phyloP scores from a whole-genome alignment of 2,329 filamentous ascomycete species.

The Zymoseptoria tritici region DNA sequence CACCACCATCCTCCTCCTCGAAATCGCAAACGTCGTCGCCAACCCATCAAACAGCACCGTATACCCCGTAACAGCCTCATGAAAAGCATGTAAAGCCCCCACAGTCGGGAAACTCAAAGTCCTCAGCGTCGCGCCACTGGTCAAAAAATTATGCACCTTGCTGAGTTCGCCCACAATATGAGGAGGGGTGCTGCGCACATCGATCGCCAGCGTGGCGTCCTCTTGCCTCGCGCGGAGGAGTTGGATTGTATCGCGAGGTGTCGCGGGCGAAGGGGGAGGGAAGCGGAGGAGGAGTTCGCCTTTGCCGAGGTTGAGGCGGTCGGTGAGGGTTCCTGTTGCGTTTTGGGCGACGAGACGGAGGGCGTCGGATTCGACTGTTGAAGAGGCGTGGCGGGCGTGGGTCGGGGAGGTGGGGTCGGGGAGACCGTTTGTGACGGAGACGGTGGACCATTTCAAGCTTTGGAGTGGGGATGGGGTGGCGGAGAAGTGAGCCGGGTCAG shows the following conservation, averaged over 20 bases:
- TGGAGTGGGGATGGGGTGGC: slow-evolving; percentile 34
- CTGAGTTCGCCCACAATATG: slow-evolving; percentile 45
- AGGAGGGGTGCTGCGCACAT: slow-evolving; percentile 29
- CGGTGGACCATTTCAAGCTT: slow-evolving; percentile 55
- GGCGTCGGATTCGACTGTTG: slow-evolving; percentile 67
- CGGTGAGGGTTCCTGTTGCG: slow-evolving; percentile 68
- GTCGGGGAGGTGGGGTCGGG: slow-evolving; percentile 34
- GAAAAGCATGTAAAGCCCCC: slow-evolving; percentile 65
- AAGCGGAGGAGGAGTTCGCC: slow-evolving; percentile 42
- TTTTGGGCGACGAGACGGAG: slow-evolving; percentile 67
- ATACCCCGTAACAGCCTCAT: slow-evolving; percentile 73
- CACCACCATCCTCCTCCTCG: slow-evolving; percentile 68
- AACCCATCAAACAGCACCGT: slow-evolving; percentile 49
- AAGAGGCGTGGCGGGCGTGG: slow-evolving; percentile 45
- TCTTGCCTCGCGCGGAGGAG: slow-evolving; percentile 65
- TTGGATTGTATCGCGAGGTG: slow-evolving; percentile 50
- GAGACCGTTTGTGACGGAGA: slow-evolving; percentile 66
- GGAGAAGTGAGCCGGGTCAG: slow-evolving; percentile 41
- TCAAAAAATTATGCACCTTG: slow-evolving; percentile 57
- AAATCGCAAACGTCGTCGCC: slow-evolving; percentile 70
- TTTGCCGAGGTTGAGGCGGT: slow-evolving; percentile 68
- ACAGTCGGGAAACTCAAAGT: slow-evolving; percentile 47
- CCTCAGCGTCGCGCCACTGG: slow-evolving; percentile 57
- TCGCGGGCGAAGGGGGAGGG: slow-evolving; percentile 22
- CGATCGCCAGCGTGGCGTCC: slow-evolving; percentile 69